Base-by-base conservation (phyloP, 2,329 filamentous ascomycete genomes). In the Cladosporium sp. region DNA sequence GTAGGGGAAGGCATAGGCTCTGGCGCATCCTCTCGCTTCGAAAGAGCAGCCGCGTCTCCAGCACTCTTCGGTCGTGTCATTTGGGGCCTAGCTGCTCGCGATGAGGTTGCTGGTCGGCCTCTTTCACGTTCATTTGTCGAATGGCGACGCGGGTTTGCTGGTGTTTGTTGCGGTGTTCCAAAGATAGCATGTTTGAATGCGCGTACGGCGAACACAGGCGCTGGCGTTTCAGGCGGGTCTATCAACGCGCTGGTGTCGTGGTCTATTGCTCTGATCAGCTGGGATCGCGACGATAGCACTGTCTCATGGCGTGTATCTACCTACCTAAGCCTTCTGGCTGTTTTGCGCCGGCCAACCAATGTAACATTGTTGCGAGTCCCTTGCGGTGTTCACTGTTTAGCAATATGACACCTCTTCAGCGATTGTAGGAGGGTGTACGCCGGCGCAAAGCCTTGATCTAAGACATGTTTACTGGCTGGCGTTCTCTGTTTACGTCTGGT, bases 131-230 rank as follows among this genome's bases (percentile, higher is more conserved):
- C 60, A 34, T 64, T 62, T 48, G 66, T 66, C 24, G 68, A 70
- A 57, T 70, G 63, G 37, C 68, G 63, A 45, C 69, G 66, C 36
- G 64, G 61, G 3, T 58, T 55, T 37, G 64, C 65, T 9, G 64
- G 61, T 25, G 55, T 24, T 39, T 50, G 45, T 35, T 58, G 56
- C 13, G 84, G 84, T 0, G 84, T 87, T 24, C 84, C 84, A 71
- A 85, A 87, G 57, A 88, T 72, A 42, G 83, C 82, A 60, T 84
- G 83, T 65, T 83, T 85, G 71, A 87, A 85, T 15, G 85, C 85
- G 65, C 85, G 84, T 57, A 86, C 80, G 17, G 84, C 84, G 68
- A 88, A 88, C 20, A 87, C 77, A 47, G 84, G 84, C 47, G 84
- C 85, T 8, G 85, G 85, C 1, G 85, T 87, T 62, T 86, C 83